Percentiles rank a stretch among this genome's conserved stretches.
These are phyloP conservation scores for Aspergillus brunneoviolaceus DNA, from an alignment of 2,329 filamentous ascomycete genomes.

Conservation along the genomic window DNA sequence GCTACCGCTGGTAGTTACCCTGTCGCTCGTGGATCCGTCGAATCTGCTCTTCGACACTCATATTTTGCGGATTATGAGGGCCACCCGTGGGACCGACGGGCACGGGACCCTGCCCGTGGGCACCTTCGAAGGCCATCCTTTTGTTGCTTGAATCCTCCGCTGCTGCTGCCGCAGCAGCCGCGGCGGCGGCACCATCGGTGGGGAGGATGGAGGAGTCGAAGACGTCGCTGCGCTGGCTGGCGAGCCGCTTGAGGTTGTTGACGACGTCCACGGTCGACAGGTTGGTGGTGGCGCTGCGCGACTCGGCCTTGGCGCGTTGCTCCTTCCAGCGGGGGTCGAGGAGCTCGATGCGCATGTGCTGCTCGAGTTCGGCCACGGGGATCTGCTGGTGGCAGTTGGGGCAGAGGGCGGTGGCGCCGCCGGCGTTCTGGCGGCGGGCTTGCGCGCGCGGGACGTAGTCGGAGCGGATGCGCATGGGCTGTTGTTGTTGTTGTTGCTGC, in stretches of 20 bases:
- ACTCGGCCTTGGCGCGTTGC: conserved; percentile 84
- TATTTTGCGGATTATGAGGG: conserved; percentile 40
- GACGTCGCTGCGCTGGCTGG: conserved; percentile 81
- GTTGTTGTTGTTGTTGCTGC: conserved; percentile 23
- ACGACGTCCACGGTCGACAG: conserved; percentile 83
- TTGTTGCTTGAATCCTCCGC: conserved; percentile 73
- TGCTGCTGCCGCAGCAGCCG: conserved; percentile 56
- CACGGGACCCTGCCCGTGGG: conserved; percentile 24
- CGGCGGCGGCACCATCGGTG: conserved; percentile 39
- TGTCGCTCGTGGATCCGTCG: conserved; percentile 63
- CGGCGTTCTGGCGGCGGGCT: conserved; percentile 65
- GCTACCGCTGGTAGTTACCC: conserved; percentile 1
- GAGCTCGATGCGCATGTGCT: conserved; percentile 93
- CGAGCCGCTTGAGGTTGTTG: conserved; percentile 91
- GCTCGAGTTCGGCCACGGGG: conserved; percentile 80
- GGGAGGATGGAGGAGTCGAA: conserved; percentile 61
- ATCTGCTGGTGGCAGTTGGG: conserved; percentile 93
- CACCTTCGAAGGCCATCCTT: conserved; percentile 58
- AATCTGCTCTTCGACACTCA: conserved; percentile 86
- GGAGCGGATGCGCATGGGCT: conserved; percentile 83
- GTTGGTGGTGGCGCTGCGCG: conserved; percentile 81
- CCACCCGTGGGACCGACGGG: conserved; percentile 30
- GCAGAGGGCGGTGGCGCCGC: conserved; percentile 68
- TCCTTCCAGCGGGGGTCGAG: conserved; percentile 95
- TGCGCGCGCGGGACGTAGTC: conserved; percentile 88